Conservation (phyloP, 2,329 filamentous ascomycete species). For the Chaetomiaceae sp. region DNA sequence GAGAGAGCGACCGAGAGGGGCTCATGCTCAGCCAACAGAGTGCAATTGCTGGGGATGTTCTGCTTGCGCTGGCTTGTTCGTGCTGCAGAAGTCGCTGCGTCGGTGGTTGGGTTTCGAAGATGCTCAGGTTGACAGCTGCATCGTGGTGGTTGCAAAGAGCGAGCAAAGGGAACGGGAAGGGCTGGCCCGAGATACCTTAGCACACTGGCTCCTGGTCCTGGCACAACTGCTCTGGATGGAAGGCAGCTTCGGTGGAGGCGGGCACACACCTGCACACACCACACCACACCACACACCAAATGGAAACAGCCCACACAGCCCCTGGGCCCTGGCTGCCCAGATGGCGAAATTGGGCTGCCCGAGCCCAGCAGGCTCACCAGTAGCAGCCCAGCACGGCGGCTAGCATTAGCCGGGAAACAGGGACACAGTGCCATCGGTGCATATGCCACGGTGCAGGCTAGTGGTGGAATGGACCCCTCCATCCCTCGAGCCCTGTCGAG, state of each 20-base stretch:
- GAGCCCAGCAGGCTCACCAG: no score
- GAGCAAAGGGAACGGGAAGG: conserved; percentile 5
- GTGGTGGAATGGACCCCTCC: no score
- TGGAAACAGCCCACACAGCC: conserved; percentile 1
- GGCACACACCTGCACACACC: conserved; percentile 9
- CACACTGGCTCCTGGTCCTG: not conserved
- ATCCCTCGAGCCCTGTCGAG: no score
- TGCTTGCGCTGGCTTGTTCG: not conserved
- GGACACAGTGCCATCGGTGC: conserved; percentile 10
- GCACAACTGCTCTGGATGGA: no score
- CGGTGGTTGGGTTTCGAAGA: not conserved
- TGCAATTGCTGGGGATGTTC: conserved; percentile 17
- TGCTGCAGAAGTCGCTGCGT: conserved; percentile 6
- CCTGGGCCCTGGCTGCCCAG: conserved; percentile 9
- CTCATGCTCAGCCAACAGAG: conserved; percentile 19
- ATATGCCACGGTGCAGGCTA: not conserved
- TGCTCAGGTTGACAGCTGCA: conserved; percentile 8
- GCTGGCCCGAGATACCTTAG: conserved; percentile 2
- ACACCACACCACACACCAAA: conserved; percentile 3
- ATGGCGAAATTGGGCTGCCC: conserved; percentile 26
- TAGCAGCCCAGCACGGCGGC: not conserved
- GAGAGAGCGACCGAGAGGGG: conserved; percentile 20
- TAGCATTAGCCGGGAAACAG: conserved; percentile 5
- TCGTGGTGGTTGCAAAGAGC: conserved; percentile 13
- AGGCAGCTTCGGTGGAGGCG: conserved; percentile 5